phyloP scores from a whole-genome alignment of 2,329 filamentous ascomycete species.

The Diaporthe helianthi region DNA sequence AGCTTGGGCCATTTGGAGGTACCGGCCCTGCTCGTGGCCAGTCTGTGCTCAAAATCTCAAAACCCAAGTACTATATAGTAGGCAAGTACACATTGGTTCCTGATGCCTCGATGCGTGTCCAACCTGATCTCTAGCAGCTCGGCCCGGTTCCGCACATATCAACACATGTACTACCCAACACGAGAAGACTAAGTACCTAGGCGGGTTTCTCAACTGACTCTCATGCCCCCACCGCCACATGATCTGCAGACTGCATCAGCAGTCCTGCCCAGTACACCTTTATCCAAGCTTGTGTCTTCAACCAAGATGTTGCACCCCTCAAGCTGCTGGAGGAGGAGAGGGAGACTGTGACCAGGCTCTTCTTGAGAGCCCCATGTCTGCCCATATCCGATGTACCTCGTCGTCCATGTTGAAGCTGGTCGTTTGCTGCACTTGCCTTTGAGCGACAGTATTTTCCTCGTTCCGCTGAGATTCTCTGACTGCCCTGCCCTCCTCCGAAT shows the following conservation, averaged over 20 bases:
- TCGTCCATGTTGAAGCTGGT: constrained; percentile 5
- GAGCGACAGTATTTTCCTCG: not conserved
- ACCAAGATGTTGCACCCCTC: constrained; percentile 1
- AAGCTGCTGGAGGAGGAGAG: not conserved
- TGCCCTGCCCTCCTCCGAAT: constrained; percentile 26
- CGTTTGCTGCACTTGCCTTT: not conserved
- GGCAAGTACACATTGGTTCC: no score
- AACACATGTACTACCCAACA: not conserved
- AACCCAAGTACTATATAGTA: no score
- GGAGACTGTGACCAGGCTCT: constrained; percentile 30
- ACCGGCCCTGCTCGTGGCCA: not conserved
- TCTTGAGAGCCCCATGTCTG: constrained; percentile 29
- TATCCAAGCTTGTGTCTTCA: not conserved
- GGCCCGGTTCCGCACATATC: not conserved
- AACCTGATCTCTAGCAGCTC: no score
- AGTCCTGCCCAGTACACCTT: not conserved
- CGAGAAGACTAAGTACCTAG: not conserved
- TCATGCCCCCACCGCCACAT: not conserved
- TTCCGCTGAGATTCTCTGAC: not conserved
- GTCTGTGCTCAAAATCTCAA: not conserved
- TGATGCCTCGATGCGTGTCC: no score
- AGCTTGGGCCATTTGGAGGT: constrained; percentile 14
- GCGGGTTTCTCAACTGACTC: not conserved
- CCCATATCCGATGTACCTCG: constrained; percentile 26
- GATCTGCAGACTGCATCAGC: not conserved